Conservation (phyloP, 805 yeast species). For the Saccharomyces eubayanus region DNA sequence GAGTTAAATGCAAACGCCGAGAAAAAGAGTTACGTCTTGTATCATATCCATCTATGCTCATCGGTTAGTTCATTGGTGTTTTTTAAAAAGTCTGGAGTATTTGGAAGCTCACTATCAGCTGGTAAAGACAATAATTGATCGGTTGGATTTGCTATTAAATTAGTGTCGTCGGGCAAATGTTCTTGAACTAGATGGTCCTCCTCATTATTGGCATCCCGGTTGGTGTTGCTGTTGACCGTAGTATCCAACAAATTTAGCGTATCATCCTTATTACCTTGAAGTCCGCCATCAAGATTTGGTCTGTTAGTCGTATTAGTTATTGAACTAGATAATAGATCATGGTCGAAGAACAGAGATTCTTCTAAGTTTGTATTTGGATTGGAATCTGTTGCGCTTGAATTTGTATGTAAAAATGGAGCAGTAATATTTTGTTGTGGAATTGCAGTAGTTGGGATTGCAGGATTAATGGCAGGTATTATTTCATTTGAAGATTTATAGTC, state of each 20-base stretch:
- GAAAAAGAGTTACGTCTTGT: not conserved
- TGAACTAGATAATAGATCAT: not conserved
- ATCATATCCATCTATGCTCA: constrained; percentile 12
- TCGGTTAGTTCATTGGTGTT: constrained; percentile 14
- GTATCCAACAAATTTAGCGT: not conserved
- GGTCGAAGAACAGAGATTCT: not conserved
- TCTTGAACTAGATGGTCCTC: not conserved
- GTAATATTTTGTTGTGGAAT: constrained; percentile 5
- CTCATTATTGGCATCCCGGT: constrained; percentile 4
- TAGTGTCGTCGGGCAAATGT: constrained; percentile 1
- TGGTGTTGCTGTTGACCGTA: constrained; percentile 2
- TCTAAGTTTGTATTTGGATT: not conserved
- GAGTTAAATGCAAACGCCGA: not conserved
- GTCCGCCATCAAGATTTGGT: not conserved
- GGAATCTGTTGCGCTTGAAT: not conserved
- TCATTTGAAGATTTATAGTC: constrained; percentile 36
- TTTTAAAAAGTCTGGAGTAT: constrained; percentile 21
- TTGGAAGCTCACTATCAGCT: constrained; percentile 11
- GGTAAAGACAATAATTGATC: constrained; percentile 7
- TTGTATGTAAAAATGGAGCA: not conserved
- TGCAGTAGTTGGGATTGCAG: constrained; percentile 5
- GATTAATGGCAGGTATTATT: constrained; percentile 15
- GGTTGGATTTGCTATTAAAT: not conserved
- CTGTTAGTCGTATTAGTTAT: not conserved
- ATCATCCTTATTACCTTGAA: not conserved